A percentile compares a stretch with the other conserved stretches of the same genome.
Evolutionary conservation across 345 rosid species (phyloP).

Genomic region (Populus tremula): DNA sequence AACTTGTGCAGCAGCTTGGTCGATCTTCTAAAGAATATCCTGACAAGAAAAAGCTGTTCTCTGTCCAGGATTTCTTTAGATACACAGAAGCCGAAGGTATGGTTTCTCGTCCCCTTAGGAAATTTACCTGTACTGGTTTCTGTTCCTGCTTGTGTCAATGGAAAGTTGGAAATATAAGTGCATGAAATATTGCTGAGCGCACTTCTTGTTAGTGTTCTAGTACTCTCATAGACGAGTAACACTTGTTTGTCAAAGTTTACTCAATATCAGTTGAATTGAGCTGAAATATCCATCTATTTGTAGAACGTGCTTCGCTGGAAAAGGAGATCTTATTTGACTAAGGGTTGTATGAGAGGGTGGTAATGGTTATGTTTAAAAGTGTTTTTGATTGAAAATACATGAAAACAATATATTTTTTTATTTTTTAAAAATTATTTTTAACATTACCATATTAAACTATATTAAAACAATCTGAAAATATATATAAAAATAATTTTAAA

Average conservation of each 20-base stretch:
- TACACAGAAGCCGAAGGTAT: conserved; percentile 98
- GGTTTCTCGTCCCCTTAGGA: conserved; percentile 13
- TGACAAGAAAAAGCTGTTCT: conserved; percentile 86
- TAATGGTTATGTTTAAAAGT: no score
- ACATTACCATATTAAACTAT: no score
- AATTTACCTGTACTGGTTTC: conserved; percentile 1
- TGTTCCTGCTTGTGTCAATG: background rate
- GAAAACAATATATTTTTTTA: no score
- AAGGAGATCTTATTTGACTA: background rate
- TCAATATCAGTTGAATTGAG: background rate
- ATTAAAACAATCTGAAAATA: no score
- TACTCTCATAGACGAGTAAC: background rate
- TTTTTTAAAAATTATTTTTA: no score
- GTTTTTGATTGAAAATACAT: no score
- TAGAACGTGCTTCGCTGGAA: background rate
- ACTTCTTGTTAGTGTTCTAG: background rate
- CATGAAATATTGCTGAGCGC: background rate
- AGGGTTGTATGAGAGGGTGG: no score
- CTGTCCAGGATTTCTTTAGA: conserved; percentile 98
- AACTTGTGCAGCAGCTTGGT: conserved; percentile 78
- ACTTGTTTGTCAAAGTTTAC: background rate
- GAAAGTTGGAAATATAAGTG: background rate
- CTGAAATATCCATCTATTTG: background rate
- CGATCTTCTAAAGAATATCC: conserved; percentile 79
- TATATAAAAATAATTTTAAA: no score